These are phyloP conservation scores for Vinca minor DNA, from an alignment of 257 asterid genomes.

Conservation along the genomic window DNA sequence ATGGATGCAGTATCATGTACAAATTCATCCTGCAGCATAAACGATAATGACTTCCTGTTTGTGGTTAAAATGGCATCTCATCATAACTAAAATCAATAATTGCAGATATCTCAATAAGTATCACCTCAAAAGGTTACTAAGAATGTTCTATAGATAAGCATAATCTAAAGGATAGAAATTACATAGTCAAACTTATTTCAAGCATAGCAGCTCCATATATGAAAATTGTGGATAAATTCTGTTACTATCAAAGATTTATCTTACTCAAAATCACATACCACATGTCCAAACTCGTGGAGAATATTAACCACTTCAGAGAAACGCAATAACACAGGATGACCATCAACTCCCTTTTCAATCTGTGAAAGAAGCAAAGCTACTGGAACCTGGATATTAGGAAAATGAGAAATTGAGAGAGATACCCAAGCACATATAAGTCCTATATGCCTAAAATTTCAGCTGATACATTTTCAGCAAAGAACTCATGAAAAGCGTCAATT, in stretches of 20 bases:
- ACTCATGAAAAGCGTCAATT: background rate
- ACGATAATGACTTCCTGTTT: background rate
- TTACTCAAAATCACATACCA: constrained; percentile 46
- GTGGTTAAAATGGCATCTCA: background rate
- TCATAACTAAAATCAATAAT: constrained; percentile 1
- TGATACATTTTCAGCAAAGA: background rate
- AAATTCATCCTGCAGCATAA: background rate
- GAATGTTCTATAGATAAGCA: background rate
- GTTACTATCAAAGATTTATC: background rate
- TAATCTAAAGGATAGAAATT: background rate
- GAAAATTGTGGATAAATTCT: background rate
- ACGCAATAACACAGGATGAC: constrained; percentile 59
- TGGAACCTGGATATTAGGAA: constrained; percentile 55
- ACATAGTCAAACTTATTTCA: background rate
- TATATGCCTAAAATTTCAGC: background rate
- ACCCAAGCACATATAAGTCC: background rate
- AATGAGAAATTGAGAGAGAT: constrained; percentile 2
- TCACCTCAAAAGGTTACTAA: background rate
- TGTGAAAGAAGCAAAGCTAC: constrained; percentile 75
- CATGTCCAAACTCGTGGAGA: constrained; percentile 91
- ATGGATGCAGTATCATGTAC: background rate
- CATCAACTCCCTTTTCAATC: constrained; percentile 62
- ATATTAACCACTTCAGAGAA: constrained; percentile 85
- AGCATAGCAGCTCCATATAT: background rate
- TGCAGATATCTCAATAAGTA: background rate